phyloP scores from a whole-genome alignment of 257 asterid species.

The Capsicum chinense region DNA sequence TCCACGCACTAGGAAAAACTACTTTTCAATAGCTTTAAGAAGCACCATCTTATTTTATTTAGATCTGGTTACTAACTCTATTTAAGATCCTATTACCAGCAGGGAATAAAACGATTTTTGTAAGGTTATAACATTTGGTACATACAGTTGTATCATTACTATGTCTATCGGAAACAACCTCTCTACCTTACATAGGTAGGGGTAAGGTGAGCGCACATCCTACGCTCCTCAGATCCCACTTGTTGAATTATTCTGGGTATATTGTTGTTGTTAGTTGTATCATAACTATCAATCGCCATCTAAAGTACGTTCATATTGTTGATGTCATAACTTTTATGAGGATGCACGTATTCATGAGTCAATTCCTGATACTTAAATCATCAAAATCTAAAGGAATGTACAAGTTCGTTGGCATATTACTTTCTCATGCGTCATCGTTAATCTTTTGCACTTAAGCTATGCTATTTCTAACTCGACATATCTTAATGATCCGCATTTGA shows the following conservation, averaged over 20 bases:
- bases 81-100: neutral
- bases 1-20: neutral
- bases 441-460: neutral
- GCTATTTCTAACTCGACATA: neutral
- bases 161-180: too few relatives aligned
- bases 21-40: conserved; percentile 1
- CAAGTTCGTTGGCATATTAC: neutral
- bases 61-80: neutral
- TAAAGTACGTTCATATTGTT: neutral
- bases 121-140: neutral
- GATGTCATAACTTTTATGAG: neutral
- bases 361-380: neutral
- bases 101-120: neutral
- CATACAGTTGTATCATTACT: neutral
- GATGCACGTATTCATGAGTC: neutral
- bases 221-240: too few relatives aligned
- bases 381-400: neutral
- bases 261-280: neutral
- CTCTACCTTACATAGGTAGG: too few relatives aligned
- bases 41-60: neutral
- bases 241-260: too few relatives aligned
- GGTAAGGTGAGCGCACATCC: too few relatives aligned
- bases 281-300: neutral
- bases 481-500: conserved; percentile 19
- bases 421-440: neutral